Evolutionary conservation across 495 filamentous ascomycete species (phyloP).

Genomic region (Chaetomium tenue): DNA sequence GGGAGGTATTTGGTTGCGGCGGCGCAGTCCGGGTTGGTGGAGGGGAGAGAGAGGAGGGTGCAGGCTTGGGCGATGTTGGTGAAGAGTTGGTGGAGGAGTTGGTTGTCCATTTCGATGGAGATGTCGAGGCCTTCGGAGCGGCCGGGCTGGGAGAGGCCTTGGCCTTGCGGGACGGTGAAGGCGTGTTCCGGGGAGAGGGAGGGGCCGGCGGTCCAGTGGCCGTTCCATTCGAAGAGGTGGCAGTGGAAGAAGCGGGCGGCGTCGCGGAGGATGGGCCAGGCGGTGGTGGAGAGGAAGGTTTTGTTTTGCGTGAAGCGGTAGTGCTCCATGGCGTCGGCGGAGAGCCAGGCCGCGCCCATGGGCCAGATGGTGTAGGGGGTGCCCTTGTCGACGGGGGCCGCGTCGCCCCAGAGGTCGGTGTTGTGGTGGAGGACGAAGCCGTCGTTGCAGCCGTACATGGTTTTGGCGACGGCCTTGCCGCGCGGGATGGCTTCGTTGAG

Average conservation of each 20-base stretch:
- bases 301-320: slow-evolving; percentile 44
- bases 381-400: slow-evolving; percentile 46
- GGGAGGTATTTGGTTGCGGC: background rate
- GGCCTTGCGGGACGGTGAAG: slow-evolving; percentile 36
- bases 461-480: slow-evolving; percentile 43
- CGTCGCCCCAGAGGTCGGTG: slow-evolving; percentile 53
- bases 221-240: slow-evolving; percentile 31
- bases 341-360: slow-evolving; percentile 51
- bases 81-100: slow-evolving; percentile 8
- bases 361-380: slow-evolving; percentile 50
- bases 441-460: slow-evolving; percentile 51
- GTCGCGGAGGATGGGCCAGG: slow-evolving; percentile 38
- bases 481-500: slow-evolving; percentile 43
- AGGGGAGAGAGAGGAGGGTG: background rate
- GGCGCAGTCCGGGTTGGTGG: background rate
- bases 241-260: slow-evolving; percentile 23
- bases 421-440: slow-evolving; percentile 52
- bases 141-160: slow-evolving; percentile 31
- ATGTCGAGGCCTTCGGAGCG: slow-evolving; percentile 32
- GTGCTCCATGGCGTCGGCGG: slow-evolving; percentile 47
- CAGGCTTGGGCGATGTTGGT: background rate
- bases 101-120: slow-evolving; percentile 13
- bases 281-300: slow-evolving; percentile 37
- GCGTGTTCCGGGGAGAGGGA: slow-evolving; percentile 53
- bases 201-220: slow-evolving; percentile 44